Base-by-base conservation (phyloP, 116 monocot genomes). In the Dioscorea cayenensis region DNA sequence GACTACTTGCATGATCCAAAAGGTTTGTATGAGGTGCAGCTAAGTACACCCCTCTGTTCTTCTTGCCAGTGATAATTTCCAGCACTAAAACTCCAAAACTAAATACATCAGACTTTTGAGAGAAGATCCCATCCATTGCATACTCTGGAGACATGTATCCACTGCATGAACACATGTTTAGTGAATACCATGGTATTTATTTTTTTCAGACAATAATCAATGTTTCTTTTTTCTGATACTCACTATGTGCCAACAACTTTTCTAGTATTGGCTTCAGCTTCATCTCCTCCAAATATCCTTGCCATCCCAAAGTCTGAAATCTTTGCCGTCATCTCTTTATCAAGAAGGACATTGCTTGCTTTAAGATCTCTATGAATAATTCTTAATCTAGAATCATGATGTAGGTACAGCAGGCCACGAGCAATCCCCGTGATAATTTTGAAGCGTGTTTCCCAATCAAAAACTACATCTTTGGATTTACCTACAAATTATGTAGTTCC, bases 101-200 rank as follows among this genome's bases (percentile, higher is more conserved):
- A 21, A 61, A 72, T 0, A 72, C 72, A 61, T 72, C 72, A 13
- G 72, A 72, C 20, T 72, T 72, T 25, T 60, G 29, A n/a, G 72
- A 72, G 60, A 72, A 72, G 35, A 62, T 62, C 19, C 72, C 72
- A 62, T 72, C 72, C 62, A 35, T 62, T 72, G 60, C 72, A 37
- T 72, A 72, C 62, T 72, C 72, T 1, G 72, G 72, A 12, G 72
- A 72, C 72, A 72, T 72, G 35, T 72, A 72, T n/a, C 72, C 59
- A 36, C 62, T 60, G 61, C 38, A 62, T 27, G 14, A 25, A 66
- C 14, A 35, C 36, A 66, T 12, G 17, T 36, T 38, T 38, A 0
- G 38, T 38, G 38, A 38, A 38, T 25, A 0, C 25, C 38, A 38
- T 38, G 38, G 38, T 38, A 1, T 38, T 38, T 9, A n/a, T n/a